Base-by-base conservation (phyloP, 2,329 filamentous ascomycete genomes). In the Fusarium odoratissimum region DNA sequence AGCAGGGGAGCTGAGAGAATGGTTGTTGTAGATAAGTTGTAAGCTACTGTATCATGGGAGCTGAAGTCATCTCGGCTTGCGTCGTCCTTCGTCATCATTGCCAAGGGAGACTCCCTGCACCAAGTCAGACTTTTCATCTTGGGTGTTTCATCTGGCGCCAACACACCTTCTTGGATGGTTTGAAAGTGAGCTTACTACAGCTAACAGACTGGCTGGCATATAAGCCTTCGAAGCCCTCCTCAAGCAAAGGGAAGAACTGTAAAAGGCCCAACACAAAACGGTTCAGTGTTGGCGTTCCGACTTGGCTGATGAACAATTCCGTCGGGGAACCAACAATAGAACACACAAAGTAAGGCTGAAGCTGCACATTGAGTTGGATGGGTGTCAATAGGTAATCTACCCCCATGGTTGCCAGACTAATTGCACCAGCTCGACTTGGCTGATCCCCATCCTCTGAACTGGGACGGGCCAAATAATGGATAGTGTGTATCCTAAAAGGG, bases 381-480 rank as follows among this genome's bases (percentile, higher is more conserved):
- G 35, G 35, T 41, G n/a, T 38, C 16, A 73, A 62, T 48, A 40
- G 37, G 35, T 21, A 56, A 38, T 40, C 28, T 16, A 19, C 28
- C 40, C 16, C 51, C 45, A 49, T 33, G 21, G 38, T 16, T 13
- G 30, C 40, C n/a, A 56, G 41, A 59, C 51, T 33, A 73, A 33
- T 38, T 56, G 51, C 48, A 42, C 25, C 52, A 41, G 54, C 52
- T 59, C 60, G 40, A 48, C 62, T 56, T 73, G 67, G 42, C 61
- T 49, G 71, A 64, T 46, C 71, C 62, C 62, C 58, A 64, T 66
- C 71, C 67, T 63, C 55, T 52, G 62, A 64, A 38, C 59, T 68
- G 62, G 71, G 62, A 64, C 48, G 23, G 35, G 38, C 25, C 54
- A 57, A 40, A 48, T 41, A 56, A 49, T 49, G 33, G 55, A 57